Base-by-base conservation (phyloP, 805 yeast genomes). In the Candida ascalaphidarum region DNA sequence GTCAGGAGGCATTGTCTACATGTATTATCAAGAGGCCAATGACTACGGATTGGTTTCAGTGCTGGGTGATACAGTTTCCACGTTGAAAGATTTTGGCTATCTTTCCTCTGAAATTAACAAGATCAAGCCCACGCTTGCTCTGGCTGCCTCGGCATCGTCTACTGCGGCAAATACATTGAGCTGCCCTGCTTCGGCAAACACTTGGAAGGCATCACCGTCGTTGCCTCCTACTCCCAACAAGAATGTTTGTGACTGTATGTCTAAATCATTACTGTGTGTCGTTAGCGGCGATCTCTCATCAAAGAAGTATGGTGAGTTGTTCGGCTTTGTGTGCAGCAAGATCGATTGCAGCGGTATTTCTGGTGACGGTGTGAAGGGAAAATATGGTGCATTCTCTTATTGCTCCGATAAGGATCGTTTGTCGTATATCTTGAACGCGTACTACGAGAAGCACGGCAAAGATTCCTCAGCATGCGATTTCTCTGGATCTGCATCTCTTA, bases 1-100 rank as follows among this genome's bases (percentile, higher is more conserved):
- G 92, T 82, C 94, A 23, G 95, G 95, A 50, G 95, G 95, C 57
- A 81, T 84, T 44, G 89, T 82, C 30, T 84, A 85, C 69, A 82
- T 82, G 92, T 84, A 82, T 62, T 81, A 78, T 53, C 75, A 85
- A 64, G 95, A 84, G 58, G 77, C 58, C 26, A 85, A 85, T 58
- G 55, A 81, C 41, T 84, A 83, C 50, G 95, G 95, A 36, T 68
- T 84, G 36, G 94, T 84, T 15, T 47, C 77, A 18, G 58, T 80
- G 27, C 47, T 44, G 15, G 57, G 59, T 24, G 68, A 58, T 45
- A 35, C 37, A 11, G 85, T 81, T 30, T 56, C 65, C 14, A 81
- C 88, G 5, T 50, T 79, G 43, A 58, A 47, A 5, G 92, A 81
- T 58, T 81, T 62, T 65, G 52, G 39, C 9, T 48, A 57, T 40